Evolutionary conservation across 1,139 yeast genomes (phyloP), one percentile per base, ranked within the genome.

Genomic region (Scheffersomyces quercinus): DNA sequence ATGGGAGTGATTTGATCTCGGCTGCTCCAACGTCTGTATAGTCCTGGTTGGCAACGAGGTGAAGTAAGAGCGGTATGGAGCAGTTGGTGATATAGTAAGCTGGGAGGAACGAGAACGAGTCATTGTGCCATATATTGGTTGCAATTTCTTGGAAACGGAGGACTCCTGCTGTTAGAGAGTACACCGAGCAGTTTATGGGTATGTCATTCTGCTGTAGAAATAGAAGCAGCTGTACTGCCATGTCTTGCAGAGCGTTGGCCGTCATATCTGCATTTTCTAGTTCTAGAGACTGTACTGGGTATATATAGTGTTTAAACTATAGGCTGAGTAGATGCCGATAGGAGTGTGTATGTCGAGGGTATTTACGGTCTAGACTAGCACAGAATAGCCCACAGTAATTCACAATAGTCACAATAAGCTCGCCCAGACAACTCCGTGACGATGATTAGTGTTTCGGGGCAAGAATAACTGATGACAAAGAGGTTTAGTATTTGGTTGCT

Each of bases 51-150:
- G 38, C 12, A 8, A 53, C 54, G 37, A 48, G 42, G 30, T 44
- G 45, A 28, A 53, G 43, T 33, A 60, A 45, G 11, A 39, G 36
- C n/a, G 53, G 47, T 10, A 61, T 52, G 50, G 69, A 58, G 52
- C 79, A 74, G 59, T 74, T 74, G 31, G 78, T 71, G 35, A 72
- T 58, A 50, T 65, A 74, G 51, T 69, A 73, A 3, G 72, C 73
- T 3, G 79, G 78, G 20, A 71, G 59, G 31, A 59, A 55, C n/a
- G 35, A 41, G 20, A 15, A 14, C 35, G 20, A 20, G 24, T 20
- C 15, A 20, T 31, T 31, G 20, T 31, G 15, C 35, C 35, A 31
- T 5, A 11, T n/a, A 3, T 20, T 20, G 3, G 47, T 53, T 40
- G 55, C 57, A 40, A 51, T 51, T 36, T 57, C 56, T 34, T 49